A percentile compares a stretch with the other conserved stretches of the same genome.
Conservation (phyloP, 257 asterid genomes). For the Ilex aquifolium region DNA sequence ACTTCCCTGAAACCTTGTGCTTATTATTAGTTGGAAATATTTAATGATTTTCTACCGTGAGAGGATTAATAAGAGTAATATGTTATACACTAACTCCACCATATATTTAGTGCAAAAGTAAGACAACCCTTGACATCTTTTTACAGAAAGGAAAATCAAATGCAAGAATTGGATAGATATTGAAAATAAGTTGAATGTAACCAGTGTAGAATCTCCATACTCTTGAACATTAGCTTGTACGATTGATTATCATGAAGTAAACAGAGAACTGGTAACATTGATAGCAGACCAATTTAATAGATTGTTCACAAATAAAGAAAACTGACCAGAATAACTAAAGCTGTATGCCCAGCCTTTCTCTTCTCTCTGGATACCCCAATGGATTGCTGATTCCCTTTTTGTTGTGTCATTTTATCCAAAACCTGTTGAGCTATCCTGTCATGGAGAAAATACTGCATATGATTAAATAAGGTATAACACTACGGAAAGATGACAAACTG, state of each 20-base stretch:
- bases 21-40: no score
- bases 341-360: constrained; percentile 39
- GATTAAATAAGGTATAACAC: background rate
- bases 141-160: no score
- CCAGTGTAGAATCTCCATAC: no score
- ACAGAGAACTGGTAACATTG: background rate
- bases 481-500: constrained; percentile 9
- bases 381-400: constrained; percentile 32
- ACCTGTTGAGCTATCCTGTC: constrained; percentile 53
- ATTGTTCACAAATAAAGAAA: constrained; percentile 7
- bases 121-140: no score
- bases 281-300: constrained; percentile 5
- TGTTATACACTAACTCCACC: no score
- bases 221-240: no score
- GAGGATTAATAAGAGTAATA: no score
- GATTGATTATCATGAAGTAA: background rate
- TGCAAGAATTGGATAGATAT: no score
- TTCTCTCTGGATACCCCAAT: constrained; percentile 26
- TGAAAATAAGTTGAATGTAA: no score
- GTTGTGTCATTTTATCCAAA: constrained; percentile 30
- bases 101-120: no score
- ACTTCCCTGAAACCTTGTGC: no score
- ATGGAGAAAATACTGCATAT: constrained; percentile 6
- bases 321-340: constrained; percentile 64
- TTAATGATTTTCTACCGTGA: no score